Base-by-base conservation (phyloP, 2,329 filamentous ascomycete genomes). In the Zopfia rhizophila region DNA sequence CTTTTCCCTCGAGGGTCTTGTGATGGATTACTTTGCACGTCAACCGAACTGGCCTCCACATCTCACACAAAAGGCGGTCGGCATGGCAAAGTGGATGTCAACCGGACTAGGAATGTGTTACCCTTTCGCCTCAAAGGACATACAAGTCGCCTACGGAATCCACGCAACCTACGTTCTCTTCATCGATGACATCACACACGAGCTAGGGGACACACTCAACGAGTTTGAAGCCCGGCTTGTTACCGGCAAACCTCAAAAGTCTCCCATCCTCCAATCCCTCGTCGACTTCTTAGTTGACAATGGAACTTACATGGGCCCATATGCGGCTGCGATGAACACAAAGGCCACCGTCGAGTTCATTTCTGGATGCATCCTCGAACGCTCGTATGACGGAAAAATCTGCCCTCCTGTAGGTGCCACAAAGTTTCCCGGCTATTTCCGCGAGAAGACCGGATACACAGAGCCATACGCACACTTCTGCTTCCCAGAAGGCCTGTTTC, bases 1-100 rank as follows among this genome's bases (percentile, higher is more conserved):
- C 41, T 51, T 51, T 29, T 42, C 47, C 16, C 47, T 51, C 5
- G 47, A 51, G 39, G 38, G 18, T 10, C 38, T 24, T 13, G 47
- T 51, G 13, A 51, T 51, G 47, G 41, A 13, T 12, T 51, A 51
- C 32, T 51, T 51, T 24, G 41, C 36, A 8, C 24, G 32, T 22
- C 47, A 51, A 21, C 47, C 47, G 7, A 51, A 51, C 29, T 51
- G 48, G 48, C 48, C 48, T 39, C 5, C 22, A 4, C 37, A 51
- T 23, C 32, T 51, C 29, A 51, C 48, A 3, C 10, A 38, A 19
- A 51, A 44, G 33, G 48, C 48, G n/a, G 48, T 51, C 19, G 19
- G 28, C 28, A 51, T 51, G 48, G 48, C 48, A 17, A 51, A 51
- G 32, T 51, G 48, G 48, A 51, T 51, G 48, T 51, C 48, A 28